phyloP scores from a whole-genome alignment of 2,329 filamentous ascomycete genomes.

The Penicillium sumatraense region DNA sequence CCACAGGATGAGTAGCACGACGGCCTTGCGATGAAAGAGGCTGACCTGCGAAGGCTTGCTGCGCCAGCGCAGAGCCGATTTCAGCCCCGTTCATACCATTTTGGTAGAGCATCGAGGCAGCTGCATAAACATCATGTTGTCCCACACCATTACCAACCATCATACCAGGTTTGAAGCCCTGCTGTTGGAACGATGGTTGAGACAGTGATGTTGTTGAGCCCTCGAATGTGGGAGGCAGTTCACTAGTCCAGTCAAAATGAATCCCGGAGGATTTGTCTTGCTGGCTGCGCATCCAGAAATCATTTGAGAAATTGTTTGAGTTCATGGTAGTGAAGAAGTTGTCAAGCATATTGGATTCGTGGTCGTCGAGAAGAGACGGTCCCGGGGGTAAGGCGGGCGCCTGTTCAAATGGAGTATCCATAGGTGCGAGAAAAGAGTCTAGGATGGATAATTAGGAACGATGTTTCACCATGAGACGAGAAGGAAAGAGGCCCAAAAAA shows the following conservation, averaged over 20 bases:
- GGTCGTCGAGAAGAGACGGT: conserved; percentile 67
- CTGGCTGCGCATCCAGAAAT: conserved; percentile 41
- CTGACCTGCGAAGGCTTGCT: conserved; percentile 32
- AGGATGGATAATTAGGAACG: background rate
- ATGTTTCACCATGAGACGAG: background rate
- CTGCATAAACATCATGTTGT: conserved; percentile 60
- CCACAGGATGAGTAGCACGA: conserved; percentile 23
- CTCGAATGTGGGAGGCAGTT: conserved; percentile 68
- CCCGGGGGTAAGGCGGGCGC: conserved; percentile 68
- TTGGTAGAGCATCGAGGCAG: conserved; percentile 55
- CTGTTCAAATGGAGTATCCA: conserved; percentile 47
- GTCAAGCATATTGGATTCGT: conserved; percentile 59
- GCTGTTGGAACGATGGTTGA: conserved; percentile 49
- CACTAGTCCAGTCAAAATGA: conserved; percentile 47
- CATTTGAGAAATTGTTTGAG: conserved; percentile 42
- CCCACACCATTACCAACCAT: conserved; percentile 31
- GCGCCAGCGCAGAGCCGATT: conserved; percentile 33
- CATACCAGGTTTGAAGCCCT: conserved; percentile 28
- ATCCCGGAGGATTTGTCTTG: conserved; percentile 35
- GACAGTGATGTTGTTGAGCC: conserved; percentile 68
- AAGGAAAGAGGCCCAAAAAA: background rate
- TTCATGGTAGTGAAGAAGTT: conserved; percentile 51
- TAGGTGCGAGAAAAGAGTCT: conserved; percentile 41
- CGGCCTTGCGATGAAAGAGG: conserved; percentile 23
- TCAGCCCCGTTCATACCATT: conserved; percentile 38